These are phyloP conservation scores for Pichia californica DNA, from an alignment of 805 yeast species.

Conservation along the genomic window DNA sequence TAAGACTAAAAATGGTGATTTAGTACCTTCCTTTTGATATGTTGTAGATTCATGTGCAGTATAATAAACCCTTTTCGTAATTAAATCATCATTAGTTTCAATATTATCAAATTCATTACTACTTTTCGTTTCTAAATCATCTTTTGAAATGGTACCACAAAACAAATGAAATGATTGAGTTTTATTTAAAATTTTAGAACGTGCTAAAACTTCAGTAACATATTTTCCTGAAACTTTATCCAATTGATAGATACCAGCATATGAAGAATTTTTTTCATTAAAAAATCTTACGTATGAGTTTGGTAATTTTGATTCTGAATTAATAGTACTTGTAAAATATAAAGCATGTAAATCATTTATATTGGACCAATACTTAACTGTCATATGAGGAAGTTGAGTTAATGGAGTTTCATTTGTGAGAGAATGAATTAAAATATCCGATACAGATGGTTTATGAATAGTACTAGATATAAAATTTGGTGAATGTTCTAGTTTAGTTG, in stretches of 20 bases:
- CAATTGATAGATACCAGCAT: constrained; percentile 21
- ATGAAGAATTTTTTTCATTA: constrained; percentile 14
- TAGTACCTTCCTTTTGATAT: constrained; percentile 48
- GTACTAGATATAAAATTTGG: background rate
- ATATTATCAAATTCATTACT: background rate
- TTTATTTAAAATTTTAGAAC: constrained; percentile 69
- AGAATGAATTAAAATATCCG: constrained; percentile 87
- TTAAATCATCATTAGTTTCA: constrained; percentile 13
- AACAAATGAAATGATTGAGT: constrained; percentile 84
- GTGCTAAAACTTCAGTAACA: constrained; percentile 52
- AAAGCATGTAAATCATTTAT: constrained; percentile 51
- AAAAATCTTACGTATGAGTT: constrained; percentile 23
- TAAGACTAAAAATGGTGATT: constrained; percentile 60
- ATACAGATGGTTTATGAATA: constrained; percentile 48
- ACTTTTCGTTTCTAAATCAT: background rate
- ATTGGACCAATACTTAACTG: constrained; percentile 61
- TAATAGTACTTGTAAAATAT: constrained; percentile 31
- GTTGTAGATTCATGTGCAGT: constrained; percentile 61
- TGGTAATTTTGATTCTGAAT: constrained; percentile 5
- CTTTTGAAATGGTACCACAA: constrained; percentile 30
- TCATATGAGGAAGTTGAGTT: constrained; percentile 55
- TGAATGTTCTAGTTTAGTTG: background rate
- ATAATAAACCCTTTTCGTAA: constrained; percentile 37
- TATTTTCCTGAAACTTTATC: constrained; percentile 27
- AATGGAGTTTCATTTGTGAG: constrained; percentile 80